Conservation (phyloP, 1,284 basidiomycete genomes). For the Ustilago hordei region DNA sequence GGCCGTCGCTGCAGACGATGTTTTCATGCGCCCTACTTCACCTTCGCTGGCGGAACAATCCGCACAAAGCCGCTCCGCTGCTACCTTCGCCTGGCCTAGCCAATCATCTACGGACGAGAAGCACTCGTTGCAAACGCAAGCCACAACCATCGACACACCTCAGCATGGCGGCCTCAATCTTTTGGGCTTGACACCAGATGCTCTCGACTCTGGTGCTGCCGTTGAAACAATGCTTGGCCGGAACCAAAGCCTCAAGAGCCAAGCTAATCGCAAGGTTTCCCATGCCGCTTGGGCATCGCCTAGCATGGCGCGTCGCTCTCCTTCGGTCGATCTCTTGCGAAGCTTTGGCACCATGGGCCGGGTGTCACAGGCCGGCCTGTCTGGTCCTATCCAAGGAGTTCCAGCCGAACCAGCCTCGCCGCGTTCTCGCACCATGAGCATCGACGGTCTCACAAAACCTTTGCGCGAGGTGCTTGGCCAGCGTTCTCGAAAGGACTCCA, state of each 20-base stretch:
- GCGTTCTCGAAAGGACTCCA: slow-evolving; percentile 21
- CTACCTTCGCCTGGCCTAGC: neutral
- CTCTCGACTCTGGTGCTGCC: slow-evolving; percentile 4
- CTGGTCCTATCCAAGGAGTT: neutral
- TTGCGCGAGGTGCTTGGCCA: slow-evolving; percentile 31
- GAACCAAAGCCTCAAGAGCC: neutral
- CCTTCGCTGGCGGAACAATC: neutral
- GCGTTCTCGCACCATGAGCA: slow-evolving; percentile 36
- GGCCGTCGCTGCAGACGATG: neutral
- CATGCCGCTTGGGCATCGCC: slow-evolving; percentile 5
- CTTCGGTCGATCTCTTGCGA: slow-evolving; percentile 30
- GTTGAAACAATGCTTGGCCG: slow-evolving; percentile 1
- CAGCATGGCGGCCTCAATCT: slow-evolving; percentile 19
- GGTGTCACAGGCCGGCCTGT: neutral
- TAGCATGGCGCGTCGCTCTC: slow-evolving; percentile 17
- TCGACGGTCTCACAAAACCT: slow-evolving; percentile 25
- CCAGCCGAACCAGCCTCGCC: slow-evolving; percentile 11
- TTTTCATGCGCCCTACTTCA: neutral
- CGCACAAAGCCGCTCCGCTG: neutral
- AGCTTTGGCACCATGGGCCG: slow-evolving; percentile 12
- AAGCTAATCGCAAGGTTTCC: neutral
- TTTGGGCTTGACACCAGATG: slow-evolving; percentile 16
- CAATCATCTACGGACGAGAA: neutral
- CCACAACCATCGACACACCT: slow-evolving; percentile 9
- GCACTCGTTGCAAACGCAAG: slow-evolving; percentile 4